These are phyloP conservation scores for Darksidea phi DNA, from an alignment of 495 filamentous ascomycete species.

Conservation along the genomic window DNA sequence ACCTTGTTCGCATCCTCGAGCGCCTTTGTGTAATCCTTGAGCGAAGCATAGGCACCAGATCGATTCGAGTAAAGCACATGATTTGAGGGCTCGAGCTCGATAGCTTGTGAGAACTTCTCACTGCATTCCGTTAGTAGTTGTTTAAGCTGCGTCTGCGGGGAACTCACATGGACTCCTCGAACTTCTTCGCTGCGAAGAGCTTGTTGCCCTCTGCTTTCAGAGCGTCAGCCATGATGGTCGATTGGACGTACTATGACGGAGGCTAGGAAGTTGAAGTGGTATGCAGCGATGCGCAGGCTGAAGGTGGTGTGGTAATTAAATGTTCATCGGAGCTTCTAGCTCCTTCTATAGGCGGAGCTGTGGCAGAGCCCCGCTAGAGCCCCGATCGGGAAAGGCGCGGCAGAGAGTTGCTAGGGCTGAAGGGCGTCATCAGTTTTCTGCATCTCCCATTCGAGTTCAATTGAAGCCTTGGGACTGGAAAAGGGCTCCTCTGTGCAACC, in stretches of 20 bases:
- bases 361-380: constrained; percentile 1
- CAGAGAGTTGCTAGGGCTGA: constrained; percentile 15
- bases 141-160: constrained; percentile 12
- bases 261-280: constrained; percentile 1
- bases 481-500: no score
- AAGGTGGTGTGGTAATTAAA: constrained; percentile 30
- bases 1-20: constrained; percentile 90
- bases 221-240: constrained; percentile 47
- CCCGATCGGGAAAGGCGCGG: constrained; percentile 13
- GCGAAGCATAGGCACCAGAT: constrained; percentile 91
- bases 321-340: constrained; percentile 22
- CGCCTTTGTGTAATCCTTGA: constrained; percentile 79
- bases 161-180: constrained; percentile 89
- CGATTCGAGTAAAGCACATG: constrained; percentile 98
- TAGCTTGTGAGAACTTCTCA: constrained; percentile 90
- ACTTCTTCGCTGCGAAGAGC: constrained; percentile 94
- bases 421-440: constrained; percentile 7
- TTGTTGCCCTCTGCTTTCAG: constrained; percentile 98
- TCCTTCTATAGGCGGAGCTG: constrained; percentile 33
- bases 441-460: no score
- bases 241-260: background rate
- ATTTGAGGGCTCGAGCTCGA: constrained; percentile 81
- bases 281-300: constrained; percentile 5
- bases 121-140: constrained; percentile 47
- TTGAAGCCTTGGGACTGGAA: background rate